Conservation (phyloP, 1,284 basidiomycete genomes). For the Trichosporon sp. region DNA sequence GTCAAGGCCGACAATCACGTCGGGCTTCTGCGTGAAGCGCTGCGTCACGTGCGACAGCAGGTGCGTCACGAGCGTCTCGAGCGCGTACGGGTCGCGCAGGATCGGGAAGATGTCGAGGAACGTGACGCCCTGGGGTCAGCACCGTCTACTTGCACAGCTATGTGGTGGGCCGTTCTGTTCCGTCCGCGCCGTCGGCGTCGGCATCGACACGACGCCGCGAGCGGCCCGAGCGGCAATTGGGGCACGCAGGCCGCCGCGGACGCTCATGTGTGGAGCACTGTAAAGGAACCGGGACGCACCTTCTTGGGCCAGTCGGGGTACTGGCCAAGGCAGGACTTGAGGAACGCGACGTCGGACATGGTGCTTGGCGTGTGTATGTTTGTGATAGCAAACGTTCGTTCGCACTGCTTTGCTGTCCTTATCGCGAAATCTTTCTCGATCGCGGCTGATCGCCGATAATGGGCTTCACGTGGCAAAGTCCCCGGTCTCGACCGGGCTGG, state of each 20-base stretch:
- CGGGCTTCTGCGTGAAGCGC: slow-evolving; percentile 60
- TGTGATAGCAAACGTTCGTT: not conserved
- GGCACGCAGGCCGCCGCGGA: too few species aligned
- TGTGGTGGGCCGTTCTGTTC: not conserved
- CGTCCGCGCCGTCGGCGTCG: too few species aligned
- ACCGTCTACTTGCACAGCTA: too few species aligned
- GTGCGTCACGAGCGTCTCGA: slow-evolving; percentile 88
- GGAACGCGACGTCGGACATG: slow-evolving; percentile 73
- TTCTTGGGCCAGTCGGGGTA: slow-evolving; percentile 84
- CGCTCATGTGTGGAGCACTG: not conserved
- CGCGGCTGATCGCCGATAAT: not conserved
- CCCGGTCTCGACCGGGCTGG: not conserved
- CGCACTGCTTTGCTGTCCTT: not conserved
- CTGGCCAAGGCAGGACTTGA: slow-evolving; percentile 63
- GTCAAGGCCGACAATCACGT: slow-evolving; percentile 92
- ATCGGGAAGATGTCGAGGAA: slow-evolving; percentile 84
- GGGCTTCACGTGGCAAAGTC: not conserved
- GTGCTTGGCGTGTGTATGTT: slow-evolving; percentile 14
- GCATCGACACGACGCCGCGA: too few species aligned
- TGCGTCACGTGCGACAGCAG: slow-evolving; percentile 81
- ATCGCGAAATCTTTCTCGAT: slow-evolving; percentile 6
- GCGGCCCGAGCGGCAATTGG: too few species aligned
- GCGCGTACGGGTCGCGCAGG: slow-evolving; percentile 72
- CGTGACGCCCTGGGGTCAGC: slow-evolving; percentile 40
- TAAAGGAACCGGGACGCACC: slow-evolving; percentile 51